A percentile compares a stretch with the other conserved stretches of the same genome.
These are phyloP conservation scores for Capronia americana DNA, from an alignment of 2,329 filamentous ascomycete species.

Conservation along the genomic window DNA sequence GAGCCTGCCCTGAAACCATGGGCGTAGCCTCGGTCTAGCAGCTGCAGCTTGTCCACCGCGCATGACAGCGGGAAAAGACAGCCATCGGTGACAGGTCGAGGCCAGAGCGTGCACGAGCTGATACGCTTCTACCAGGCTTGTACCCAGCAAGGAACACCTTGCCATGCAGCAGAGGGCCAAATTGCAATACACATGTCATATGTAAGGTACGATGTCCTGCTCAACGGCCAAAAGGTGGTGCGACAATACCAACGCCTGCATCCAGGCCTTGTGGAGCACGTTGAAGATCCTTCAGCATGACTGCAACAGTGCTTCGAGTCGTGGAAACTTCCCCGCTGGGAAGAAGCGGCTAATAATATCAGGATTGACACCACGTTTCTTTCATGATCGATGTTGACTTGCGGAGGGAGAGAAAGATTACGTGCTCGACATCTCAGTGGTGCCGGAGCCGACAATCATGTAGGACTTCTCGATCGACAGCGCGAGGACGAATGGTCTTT, in stretches of 20 bases:
- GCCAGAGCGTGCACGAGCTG: neutral
- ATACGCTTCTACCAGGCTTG: neutral
- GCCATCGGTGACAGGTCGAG: neutral
- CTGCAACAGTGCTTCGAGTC: neutral
- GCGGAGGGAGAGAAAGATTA: neutral
- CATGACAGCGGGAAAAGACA: neutral
- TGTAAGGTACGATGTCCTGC: conserved; percentile 14
- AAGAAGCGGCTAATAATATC: neutral
- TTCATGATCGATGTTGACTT: neutral
- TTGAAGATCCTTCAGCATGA: conserved; percentile 3
- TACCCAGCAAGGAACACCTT: neutral
- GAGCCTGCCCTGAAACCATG: neutral
- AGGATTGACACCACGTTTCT: neutral
- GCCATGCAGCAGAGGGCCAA: neutral
- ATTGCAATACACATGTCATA: neutral
- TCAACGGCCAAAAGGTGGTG: neutral
- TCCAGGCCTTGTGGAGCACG: conserved; percentile 8
- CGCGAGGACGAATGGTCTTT: neutral
- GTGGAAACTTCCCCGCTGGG: neutral
- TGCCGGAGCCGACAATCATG: neutral
- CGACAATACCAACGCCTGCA: neutral
- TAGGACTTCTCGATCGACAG: neutral
- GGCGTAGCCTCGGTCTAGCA: neutral
- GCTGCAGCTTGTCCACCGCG: neutral
- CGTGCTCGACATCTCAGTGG: too few relatives aligned